These are phyloP conservation scores for Annulohypoxylon stygium DNA, from an alignment of 495 filamentous ascomycete species.

Conservation along the genomic window DNA sequence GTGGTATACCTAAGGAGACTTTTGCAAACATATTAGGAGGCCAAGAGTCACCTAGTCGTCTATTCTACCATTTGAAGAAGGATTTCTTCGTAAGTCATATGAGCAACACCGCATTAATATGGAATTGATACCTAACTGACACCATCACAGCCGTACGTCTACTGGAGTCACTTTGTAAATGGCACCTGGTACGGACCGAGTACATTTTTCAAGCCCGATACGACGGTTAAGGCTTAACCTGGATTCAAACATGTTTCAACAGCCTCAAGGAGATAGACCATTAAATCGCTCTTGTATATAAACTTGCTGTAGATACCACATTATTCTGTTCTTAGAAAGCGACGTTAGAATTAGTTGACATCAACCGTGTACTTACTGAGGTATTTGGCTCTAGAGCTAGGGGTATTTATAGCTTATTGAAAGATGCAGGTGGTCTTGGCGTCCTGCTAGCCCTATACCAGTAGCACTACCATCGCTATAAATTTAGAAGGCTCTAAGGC, in stretches of 20 bases:
- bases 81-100: constrained; percentile 68
- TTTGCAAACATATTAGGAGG: constrained; percentile 70
- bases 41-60: constrained; percentile 66
- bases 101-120: neutral
- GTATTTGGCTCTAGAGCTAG: too few species aligned
- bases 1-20: constrained; percentile 77
- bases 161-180: constrained; percentile 48
- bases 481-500: too few species aligned
- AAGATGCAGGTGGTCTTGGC: too few species aligned
- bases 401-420: too few species aligned
- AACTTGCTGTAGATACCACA: neutral
- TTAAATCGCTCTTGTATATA: constrained; percentile 3
- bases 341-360: too few species aligned
- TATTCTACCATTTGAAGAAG: constrained; percentile 78
- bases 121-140: constrained; percentile 6
- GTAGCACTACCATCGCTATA: too few species aligned
- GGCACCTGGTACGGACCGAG: constrained; percentile 50
- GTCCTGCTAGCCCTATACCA: too few species aligned
- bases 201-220: constrained; percentile 46
- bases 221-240: neutral
- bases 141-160: constrained; percentile 39
- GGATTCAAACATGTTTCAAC: neutral
- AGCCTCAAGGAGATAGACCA: neutral
- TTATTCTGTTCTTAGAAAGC: neutral
- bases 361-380: too few species aligned